Conservation (phyloP, 2,329 filamentous ascomycete genomes). For the Fusarium redolens region DNA sequence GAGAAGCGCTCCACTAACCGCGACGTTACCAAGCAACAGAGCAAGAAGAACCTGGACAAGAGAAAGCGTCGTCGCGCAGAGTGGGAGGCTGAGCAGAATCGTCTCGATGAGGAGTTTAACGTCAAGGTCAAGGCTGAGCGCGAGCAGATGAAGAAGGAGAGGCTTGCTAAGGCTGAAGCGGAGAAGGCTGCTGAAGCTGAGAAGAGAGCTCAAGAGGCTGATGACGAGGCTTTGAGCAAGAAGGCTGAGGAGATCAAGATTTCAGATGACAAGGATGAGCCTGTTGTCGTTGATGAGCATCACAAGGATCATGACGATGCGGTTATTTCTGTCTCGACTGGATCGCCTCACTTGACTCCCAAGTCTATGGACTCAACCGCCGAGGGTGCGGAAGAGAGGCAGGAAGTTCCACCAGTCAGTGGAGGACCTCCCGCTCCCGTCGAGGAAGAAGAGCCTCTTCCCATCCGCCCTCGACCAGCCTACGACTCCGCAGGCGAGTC, state of each 20-base stretch:
- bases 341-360: constrained; percentile 49
- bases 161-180: constrained; percentile 26
- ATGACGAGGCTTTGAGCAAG: constrained; percentile 40
- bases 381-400: constrained; percentile 46
- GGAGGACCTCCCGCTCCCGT: constrained; percentile 40
- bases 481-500: constrained; percentile 65
- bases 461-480: constrained; percentile 40
- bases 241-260: constrained; percentile 26
- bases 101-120: constrained; percentile 45
- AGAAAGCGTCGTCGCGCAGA: constrained; percentile 46
- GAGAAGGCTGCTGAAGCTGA: constrained; percentile 37
- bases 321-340: constrained; percentile 47
- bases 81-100: constrained; percentile 44
- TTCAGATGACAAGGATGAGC: constrained; percentile 13
- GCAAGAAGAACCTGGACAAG: constrained; percentile 53
- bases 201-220: constrained; percentile 24
- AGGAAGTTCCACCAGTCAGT: constrained; percentile 48
- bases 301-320: constrained; percentile 38
- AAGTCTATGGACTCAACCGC: constrained; percentile 46
- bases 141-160: constrained; percentile 31
- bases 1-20: constrained; percentile 60
- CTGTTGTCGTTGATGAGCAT: constrained; percentile 24
- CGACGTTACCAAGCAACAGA: constrained; percentile 56
- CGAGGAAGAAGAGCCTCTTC: constrained; percentile 32
- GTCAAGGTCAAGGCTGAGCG: constrained; percentile 41